Base-by-base conservation (phyloP, 208 protist species). In the Trypanosoma scelopori region DNA sequence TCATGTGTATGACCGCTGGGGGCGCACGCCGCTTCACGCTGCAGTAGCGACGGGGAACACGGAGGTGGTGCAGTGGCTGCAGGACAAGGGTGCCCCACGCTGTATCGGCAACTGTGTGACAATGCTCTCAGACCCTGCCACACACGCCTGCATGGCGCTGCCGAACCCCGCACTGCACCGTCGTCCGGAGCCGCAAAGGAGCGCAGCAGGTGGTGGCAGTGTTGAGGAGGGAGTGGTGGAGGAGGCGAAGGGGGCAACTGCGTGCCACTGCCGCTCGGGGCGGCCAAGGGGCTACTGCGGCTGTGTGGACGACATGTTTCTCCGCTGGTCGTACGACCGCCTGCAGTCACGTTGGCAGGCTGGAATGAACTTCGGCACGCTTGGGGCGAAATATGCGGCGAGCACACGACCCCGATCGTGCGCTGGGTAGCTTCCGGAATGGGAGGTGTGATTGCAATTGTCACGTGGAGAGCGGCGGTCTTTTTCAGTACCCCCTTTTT, bases 261-360 rank as follows among this genome's bases (percentile, higher is more conserved):
- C 55, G 22, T 92, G 89, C 67, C 79, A 84, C 71, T 95, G 89
- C 71, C 70, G 68, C 65, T 90, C 80, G 13, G 86, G 84, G 2
- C 65, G 75, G 0, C 73, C 74, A 0, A 76, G 57, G 32, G 84
- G 86, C n/a, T 85, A 76, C 70, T 95, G 89, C 55, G 89, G 89
- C 5, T 95, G 89, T 62, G 82, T 95, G 6, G 89, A 95, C 61
- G 89, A 95, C 71, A 95, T 95, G 89, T 87, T 87, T 56, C 56
- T 82, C 20, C 89, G 89, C 16, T 92, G 85, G 84, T 81, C 83
- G 5, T 67, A 78, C 52, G 85, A 94, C 53, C 82, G 89, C 18
- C 71, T 91, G 42, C 68, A 71, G 45, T 64, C 77, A 3, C 69
- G 74, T 28, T 94, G 88, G 85, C 83, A 81, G 50, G 69, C 79